Conservation (phyloP, 805 yeast genomes). For the Metschnikowia similis region DNA sequence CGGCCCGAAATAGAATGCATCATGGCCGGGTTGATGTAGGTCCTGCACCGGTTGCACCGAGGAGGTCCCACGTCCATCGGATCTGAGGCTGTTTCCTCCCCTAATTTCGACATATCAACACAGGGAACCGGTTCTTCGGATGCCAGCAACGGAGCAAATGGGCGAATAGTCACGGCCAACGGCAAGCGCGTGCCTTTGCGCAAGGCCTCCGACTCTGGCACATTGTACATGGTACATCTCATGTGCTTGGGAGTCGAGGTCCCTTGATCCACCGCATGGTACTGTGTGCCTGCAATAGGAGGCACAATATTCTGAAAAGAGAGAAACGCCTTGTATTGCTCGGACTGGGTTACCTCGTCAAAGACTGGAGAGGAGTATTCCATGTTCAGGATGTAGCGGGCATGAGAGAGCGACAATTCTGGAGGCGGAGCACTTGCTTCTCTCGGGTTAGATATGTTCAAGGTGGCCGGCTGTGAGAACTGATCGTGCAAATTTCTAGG, state of each 20-base stretch:
- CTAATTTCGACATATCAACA: constrained; percentile 52
- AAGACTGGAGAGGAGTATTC: constrained; percentile 14
- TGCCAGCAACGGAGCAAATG: constrained; percentile 64
- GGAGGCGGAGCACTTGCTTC: constrained; percentile 8
- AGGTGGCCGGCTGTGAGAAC: not conserved
- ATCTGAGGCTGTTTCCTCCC: constrained; percentile 20
- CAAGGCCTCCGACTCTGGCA: constrained; percentile 71
- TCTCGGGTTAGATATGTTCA: constrained; percentile 10
- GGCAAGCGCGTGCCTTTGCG: constrained; percentile 73
- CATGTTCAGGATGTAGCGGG: constrained; percentile 11
- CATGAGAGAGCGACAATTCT: constrained; percentile 11
- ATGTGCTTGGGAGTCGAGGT: constrained; percentile 76
- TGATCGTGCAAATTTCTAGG: not conserved
- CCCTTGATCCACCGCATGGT: constrained; percentile 73
- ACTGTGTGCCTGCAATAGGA: constrained; percentile 76
- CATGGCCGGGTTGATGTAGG: constrained; percentile 84
- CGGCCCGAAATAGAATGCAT: constrained; percentile 56
- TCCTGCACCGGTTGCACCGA: constrained; percentile 87
- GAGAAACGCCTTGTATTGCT: constrained; percentile 43
- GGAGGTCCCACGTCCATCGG: constrained; percentile 58
- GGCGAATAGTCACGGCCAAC: constrained; percentile 73
- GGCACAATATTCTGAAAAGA: constrained; percentile 79
- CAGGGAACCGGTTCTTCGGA: constrained; percentile 60
- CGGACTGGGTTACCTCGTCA: constrained; percentile 7
- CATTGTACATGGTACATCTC: constrained; percentile 73